phyloP scores from a whole-genome alignment of 2,329 filamentous ascomycete species.

The Trichoderma aggressivum region DNA sequence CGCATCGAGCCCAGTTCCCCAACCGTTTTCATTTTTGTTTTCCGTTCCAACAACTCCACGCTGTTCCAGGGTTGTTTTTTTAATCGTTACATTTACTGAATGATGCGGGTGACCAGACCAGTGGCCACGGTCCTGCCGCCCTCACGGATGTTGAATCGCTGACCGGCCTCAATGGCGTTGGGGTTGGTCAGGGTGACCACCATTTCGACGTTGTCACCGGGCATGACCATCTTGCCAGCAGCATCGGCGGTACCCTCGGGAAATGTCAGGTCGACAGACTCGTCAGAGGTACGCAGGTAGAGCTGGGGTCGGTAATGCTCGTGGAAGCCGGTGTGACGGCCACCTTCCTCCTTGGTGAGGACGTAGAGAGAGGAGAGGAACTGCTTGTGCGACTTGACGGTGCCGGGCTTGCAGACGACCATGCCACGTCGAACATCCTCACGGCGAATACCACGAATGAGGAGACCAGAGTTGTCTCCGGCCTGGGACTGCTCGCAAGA shows the following conservation, averaged over 20 bases:
- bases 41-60: slow-evolving; percentile 7
- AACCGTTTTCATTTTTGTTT: slow-evolving; percentile 15
- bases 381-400: slow-evolving; percentile 81
- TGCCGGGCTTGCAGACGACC: slow-evolving; percentile 82
- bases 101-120: slow-evolving; percentile 73
- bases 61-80: slow-evolving; percentile 15
- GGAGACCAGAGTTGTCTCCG: slow-evolving; percentile 95
- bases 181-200: slow-evolving; percentile 79
- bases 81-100: slow-evolving; percentile 43
- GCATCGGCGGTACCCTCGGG: slow-evolving; percentile 76
- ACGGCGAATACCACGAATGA: slow-evolving; percentile 92
- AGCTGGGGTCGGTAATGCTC: slow-evolving; percentile 97
- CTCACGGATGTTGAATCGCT: slow-evolving; percentile 98
- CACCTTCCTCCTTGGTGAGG: slow-evolving; percentile 95
- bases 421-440: slow-evolving; percentile 94
- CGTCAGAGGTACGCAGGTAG: slow-evolving; percentile 88
- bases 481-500: slow-evolving; percentile 94
- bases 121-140: slow-evolving; percentile 87
- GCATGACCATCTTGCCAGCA: slow-evolving; percentile 82
- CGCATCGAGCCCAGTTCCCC: background rate
- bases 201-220: slow-evolving; percentile 99
- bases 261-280: slow-evolving; percentile 76
- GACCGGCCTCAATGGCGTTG: slow-evolving; percentile 82
- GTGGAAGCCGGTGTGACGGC: slow-evolving; percentile 91
- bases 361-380: slow-evolving; percentile 97